Percentiles rank a stretch among this genome's conserved stretches.
Conservation (phyloP, 495 filamentous ascomycete species). For the Daldinia decipiens region DNA sequence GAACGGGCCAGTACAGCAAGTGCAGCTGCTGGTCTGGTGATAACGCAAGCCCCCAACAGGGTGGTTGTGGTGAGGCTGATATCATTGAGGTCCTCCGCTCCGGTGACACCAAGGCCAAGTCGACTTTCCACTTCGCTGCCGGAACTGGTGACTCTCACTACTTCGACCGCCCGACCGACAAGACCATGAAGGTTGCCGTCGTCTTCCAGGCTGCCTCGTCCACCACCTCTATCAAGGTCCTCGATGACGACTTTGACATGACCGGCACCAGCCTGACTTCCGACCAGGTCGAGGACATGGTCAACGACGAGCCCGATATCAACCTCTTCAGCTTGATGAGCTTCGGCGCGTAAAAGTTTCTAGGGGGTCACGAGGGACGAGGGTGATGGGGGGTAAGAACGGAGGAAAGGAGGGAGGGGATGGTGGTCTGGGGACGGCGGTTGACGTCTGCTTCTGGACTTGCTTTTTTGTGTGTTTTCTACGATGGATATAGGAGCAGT, state of each 20-base stretch:
- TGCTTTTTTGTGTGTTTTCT: constrained; percentile 18
- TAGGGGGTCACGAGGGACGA: constrained; percentile 5
- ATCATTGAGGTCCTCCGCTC: constrained; percentile 70
- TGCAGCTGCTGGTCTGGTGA: constrained; percentile 74
- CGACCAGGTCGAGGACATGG: constrained; percentile 47
- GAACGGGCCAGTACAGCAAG: constrained; percentile 69
- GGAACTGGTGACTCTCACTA: constrained; percentile 70
- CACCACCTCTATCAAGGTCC: constrained; percentile 50
- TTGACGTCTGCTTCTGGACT: constrained; percentile 20
- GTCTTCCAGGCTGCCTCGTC: constrained; percentile 59
- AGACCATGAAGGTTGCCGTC: constrained; percentile 67
- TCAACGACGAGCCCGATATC: constrained; percentile 38
- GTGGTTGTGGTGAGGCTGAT: constrained; percentile 77
- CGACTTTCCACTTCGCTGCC: constrained; percentile 68
- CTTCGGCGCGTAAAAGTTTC: constrained; percentile 22
- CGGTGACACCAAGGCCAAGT: constrained; percentile 62
- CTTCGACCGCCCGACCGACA: constrained; percentile 66
- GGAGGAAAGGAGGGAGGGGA: constrained; percentile 1
- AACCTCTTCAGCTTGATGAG: constrained; percentile 46
- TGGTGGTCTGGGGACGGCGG: constrained; percentile 14
- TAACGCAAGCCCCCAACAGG: constrained; percentile 37
- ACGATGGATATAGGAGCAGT: constrained; percentile 39
- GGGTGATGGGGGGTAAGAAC: constrained; percentile 7
- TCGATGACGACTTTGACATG: constrained; percentile 48
- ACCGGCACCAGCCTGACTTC: constrained; percentile 44